Evolutionary conservation across 2,329 filamentous ascomycete species (phyloP).

Genomic region (Stylonectria norvegica): DNA sequence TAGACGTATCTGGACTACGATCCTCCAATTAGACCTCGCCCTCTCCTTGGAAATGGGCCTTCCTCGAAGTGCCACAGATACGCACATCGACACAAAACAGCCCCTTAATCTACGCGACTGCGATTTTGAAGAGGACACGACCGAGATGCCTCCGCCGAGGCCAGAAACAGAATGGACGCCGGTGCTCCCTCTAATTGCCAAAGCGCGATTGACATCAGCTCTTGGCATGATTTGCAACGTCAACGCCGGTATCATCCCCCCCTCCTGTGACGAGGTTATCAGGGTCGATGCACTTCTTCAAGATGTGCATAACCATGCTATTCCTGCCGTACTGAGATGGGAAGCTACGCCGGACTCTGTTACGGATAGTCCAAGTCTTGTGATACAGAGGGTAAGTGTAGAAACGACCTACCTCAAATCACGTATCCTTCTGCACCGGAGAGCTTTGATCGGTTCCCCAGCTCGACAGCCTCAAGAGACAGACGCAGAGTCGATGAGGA

Average conservation of each 20-base stretch:
- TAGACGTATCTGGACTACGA: conserved; percentile 47
- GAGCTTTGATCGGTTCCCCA: conserved; percentile 9
- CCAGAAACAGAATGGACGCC: conserved; percentile 15
- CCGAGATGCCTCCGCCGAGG: conserved; percentile 8
- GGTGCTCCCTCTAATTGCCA: conserved; percentile 9
- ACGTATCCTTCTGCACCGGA: conserved; percentile 12
- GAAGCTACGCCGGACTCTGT: conserved; percentile 8
- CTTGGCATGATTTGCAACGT: conserved; percentile 11
- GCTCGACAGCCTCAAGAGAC: conserved; percentile 6
- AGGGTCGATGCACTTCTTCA: conserved; percentile 9
- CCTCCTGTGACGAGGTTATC: conserved; percentile 8
- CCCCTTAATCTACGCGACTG: conserved; percentile 10
- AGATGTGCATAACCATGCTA: conserved; percentile 10
- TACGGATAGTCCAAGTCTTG: conserved; percentile 14
- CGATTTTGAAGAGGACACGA: conserved; percentile 10
- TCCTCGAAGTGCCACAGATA: conserved; percentile 5
- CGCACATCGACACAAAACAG: conserved; percentile 9
- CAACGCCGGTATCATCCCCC: conserved; percentile 9
- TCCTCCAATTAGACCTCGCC: conserved; percentile 55
- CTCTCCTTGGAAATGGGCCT: conserved; percentile 63
- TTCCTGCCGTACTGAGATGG: conserved; percentile 10
- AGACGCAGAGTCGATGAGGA: conserved; percentile 7
- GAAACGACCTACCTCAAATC: conserved; percentile 11
- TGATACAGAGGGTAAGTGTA: conserved; percentile 12
- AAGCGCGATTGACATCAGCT: conserved; percentile 7